These are phyloP conservation scores for Auxenochlorella pyrenoidosa DNA, from an alignment of 139 green algal species.

Conservation along the genomic window DNA sequence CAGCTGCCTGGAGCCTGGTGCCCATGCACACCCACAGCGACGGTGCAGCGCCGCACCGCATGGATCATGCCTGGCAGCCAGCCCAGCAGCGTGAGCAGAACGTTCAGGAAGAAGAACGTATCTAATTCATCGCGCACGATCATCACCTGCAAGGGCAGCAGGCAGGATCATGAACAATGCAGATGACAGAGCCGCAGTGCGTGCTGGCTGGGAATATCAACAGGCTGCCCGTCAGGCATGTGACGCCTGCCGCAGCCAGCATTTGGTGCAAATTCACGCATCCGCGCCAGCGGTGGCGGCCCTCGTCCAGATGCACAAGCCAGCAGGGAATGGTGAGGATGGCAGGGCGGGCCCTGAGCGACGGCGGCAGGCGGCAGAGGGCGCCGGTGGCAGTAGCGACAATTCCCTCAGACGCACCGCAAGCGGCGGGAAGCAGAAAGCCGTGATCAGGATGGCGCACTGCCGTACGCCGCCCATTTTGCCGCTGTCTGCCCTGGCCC, in stretches of 20 bases:
- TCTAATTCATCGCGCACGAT: constrained; percentile 2
- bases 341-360: background rate
- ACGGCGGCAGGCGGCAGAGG: background rate
- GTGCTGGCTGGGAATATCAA: too few species aligned
- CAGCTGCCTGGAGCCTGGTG: background rate
- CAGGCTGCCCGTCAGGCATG: too few species aligned
- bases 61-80: constrained; percentile 11
- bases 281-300: too few species aligned
- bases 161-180: too few species aligned
- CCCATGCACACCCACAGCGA: too few species aligned
- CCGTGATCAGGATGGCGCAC: background rate
- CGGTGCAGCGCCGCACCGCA: background rate
- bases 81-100: constrained; percentile 21
- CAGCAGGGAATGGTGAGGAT: background rate
- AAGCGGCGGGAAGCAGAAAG: constrained; percentile 10
- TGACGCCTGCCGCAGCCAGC: too few species aligned
- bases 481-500: background rate
- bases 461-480: background rate
- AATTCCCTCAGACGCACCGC: background rate
- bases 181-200: too few species aligned
- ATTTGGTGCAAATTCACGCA: too few species aligned
- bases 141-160: background rate
- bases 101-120: background rate
- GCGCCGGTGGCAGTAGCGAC: too few species aligned
- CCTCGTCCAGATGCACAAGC: background rate